Percentiles rank a stretch among this genome's conserved stretches.
phyloP scores from a whole-genome alignment of 1,284 basidiomycete genomes.

The Apiotrichum montevideense region DNA sequence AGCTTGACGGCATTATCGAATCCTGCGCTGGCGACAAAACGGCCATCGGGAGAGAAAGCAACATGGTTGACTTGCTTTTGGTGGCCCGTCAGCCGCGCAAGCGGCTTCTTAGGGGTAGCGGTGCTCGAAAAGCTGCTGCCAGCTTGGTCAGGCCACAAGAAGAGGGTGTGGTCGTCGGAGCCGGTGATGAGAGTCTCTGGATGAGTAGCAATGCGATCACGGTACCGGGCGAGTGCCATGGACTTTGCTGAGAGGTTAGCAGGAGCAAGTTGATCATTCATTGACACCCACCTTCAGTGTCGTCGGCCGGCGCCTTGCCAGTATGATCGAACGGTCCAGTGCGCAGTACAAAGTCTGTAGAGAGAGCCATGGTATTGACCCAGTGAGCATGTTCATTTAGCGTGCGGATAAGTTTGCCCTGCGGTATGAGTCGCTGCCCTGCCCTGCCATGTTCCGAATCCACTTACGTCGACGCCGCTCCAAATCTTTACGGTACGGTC shows the following conservation, averaged over 20 bases:
- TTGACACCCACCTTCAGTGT: constrained; percentile 62
- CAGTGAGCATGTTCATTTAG: constrained; percentile 96
- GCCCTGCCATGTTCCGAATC: background rate
- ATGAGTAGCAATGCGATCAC: constrained; percentile 58
- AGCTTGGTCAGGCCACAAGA: constrained; percentile 67
- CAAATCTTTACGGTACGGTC: constrained; percentile 92
- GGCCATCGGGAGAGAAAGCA: constrained; percentile 88
- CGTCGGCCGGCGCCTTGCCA: constrained; percentile 64
- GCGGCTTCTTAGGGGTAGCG: constrained; percentile 62
- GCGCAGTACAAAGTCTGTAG: constrained; percentile 88
- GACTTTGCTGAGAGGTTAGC: constrained; percentile 53
- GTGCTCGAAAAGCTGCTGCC: constrained; percentile 53
- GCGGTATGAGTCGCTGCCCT: background rate
- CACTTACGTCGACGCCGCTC: constrained; percentile 69
- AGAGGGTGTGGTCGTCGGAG: constrained; percentile 90
- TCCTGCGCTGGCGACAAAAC: constrained; percentile 82
- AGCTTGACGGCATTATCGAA: constrained; percentile 89
- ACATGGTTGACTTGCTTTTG: constrained; percentile 95
- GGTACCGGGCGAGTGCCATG: constrained; percentile 68
- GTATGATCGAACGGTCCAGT: constrained; percentile 93
- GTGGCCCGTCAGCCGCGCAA: constrained; percentile 85
- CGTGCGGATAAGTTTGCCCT: constrained; percentile 57
- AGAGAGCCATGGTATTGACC: constrained; percentile 94
- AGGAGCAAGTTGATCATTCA: constrained; percentile 13
- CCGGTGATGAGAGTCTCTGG: constrained; percentile 86